These are phyloP conservation scores for Graphilbum sp. DNA, from an alignment of 2,329 filamentous ascomycete genomes.

Conservation along the genomic window DNA sequence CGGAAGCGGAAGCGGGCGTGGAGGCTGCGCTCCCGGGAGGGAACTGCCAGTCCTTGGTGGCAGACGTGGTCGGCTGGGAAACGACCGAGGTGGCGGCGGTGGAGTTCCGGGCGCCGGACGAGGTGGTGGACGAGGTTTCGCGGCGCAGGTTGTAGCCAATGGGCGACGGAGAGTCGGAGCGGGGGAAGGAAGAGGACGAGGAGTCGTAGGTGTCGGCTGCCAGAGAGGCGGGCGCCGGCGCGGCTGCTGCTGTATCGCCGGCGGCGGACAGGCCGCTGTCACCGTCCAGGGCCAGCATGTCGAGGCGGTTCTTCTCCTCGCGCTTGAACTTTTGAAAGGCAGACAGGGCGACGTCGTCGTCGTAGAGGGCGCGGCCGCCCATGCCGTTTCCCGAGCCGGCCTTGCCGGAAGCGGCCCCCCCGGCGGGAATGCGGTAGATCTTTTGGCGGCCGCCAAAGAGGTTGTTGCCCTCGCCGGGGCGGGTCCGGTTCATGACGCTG, in stretches of 20 bases:
- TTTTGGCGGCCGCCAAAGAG: constrained; percentile 93
- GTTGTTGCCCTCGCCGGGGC: constrained; percentile 78
- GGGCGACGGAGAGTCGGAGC: constrained; percentile 39
- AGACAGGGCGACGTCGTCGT: constrained; percentile 70
- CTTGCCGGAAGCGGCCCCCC: constrained; percentile 24
- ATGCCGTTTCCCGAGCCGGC: constrained; percentile 30
- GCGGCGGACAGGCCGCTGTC: too few relatives aligned
- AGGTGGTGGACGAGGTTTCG: constrained; percentile 76
- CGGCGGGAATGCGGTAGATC: constrained; percentile 67
- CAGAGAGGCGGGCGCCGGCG: background rate
- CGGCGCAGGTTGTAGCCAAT: constrained; percentile 57
- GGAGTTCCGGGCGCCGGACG: constrained; percentile 56
- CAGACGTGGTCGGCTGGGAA: constrained; percentile 44
- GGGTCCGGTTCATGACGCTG: constrained; percentile 70
- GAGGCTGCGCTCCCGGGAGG: too few relatives aligned
- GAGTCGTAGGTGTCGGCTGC: constrained; percentile 22
- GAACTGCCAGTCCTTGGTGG: constrained; percentile 27
- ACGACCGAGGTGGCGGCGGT: constrained; percentile 78
- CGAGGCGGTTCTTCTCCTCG: constrained; percentile 35
- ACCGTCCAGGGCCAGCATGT: constrained; percentile 4
- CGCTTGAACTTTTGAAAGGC: constrained; percentile 64
- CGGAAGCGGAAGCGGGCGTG: too few relatives aligned
- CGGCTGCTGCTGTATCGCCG: constrained; percentile 7
- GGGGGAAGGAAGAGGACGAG: constrained; percentile 11
- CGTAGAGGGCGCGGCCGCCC: constrained; percentile 58